Percentiles rank a stretch among this genome's conserved stretches.
Conservation (phyloP, 2,329 filamentous ascomycete species). For the Paraconiothyrium sp. region DNA sequence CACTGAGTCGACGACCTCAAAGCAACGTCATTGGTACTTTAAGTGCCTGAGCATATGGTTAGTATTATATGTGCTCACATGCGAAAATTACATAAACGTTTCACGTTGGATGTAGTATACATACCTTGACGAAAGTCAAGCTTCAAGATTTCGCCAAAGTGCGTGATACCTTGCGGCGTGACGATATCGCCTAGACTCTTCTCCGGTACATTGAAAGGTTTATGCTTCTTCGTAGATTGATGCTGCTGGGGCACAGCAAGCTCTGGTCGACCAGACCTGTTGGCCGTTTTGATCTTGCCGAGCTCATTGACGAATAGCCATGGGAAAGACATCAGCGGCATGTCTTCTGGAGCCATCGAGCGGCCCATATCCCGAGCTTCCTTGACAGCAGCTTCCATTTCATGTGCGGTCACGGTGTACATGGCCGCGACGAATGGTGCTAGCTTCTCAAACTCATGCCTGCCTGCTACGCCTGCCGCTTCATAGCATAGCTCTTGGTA, state of each 20-base stretch:
- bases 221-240: conserved; percentile 27
- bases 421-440: conserved; percentile 83
- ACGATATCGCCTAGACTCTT: conserved; percentile 32
- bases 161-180: conserved; percentile 45
- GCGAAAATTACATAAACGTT: not conserved
- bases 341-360: conserved; percentile 61
- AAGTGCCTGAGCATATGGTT: not conserved
- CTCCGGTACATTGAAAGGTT: not conserved
- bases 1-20: not conserved
- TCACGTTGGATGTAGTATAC: not conserved
- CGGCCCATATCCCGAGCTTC: conserved; percentile 55
- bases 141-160: conserved; percentile 47
- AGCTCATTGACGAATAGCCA: conserved; percentile 86
- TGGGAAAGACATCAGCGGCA: conserved; percentile 91
- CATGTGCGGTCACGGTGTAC: conserved; percentile 82
- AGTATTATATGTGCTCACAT: not conserved
- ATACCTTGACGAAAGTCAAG: conserved; percentile 32
- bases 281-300: conserved; percentile 68
- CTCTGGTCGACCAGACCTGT: not conserved
- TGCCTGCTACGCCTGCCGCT: conserved; percentile 61
- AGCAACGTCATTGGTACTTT: not conserved
- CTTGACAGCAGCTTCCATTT: conserved; percentile 69
- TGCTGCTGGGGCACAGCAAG: conserved; percentile 8
- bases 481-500: conserved; percentile 74
- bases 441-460: conserved; percentile 58